Evolutionary conservation across 2,329 filamentous ascomycete genomes (phyloP), one percentile per base, ranked within the genome.

Genomic region (Triangularia verruculosa): DNA sequence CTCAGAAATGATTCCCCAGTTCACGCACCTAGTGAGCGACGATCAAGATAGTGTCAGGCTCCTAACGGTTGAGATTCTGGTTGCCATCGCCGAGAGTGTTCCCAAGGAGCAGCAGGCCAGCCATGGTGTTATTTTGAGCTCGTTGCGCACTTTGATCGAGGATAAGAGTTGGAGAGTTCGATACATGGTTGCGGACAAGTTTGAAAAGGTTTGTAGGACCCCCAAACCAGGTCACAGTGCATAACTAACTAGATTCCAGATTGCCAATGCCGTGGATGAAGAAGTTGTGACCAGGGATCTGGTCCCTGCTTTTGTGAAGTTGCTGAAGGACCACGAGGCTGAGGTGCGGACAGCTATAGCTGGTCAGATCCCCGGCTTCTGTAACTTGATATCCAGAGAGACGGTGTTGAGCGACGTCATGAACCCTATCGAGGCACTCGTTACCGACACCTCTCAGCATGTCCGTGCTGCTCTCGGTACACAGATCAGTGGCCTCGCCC

Each of bases 141-240:
- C 94, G 54, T 81, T 99, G 73, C 89, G 95, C 72, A 96, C 87
- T 79, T 79, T 99, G 74, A 98, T 99, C 79, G 95, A 97, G 74
- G 95, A 99, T 78, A 99, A 98, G 86, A 98, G 95, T 81, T 99
- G 95, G 95, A 89, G 95, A 74, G 95, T 99, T 65, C 88, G 95
- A 76, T 99, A 98, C 79, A 99, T 99, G 95, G 95, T 99, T 72
- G 95, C 95, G 57, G 95, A 99, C 78, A 88, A 93, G 75, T 99
- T 97, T 74, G 95, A 99, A 79, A 97, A 98, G 90, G 92, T 92
- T 74, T 57, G 74, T 61, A 53, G 17, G 20, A 25, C 11, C n/a
- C 11, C 2, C 24, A 27, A 47, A 27, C 7, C 25, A n/a, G 17
- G 11, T 43, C 15, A 9, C 8, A 34, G 47, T 9, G 12, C 13